Base-by-base conservation (phyloP, 2,329 filamentous ascomycete species). In the Aspergillus pseudoviridinutans region DNA sequence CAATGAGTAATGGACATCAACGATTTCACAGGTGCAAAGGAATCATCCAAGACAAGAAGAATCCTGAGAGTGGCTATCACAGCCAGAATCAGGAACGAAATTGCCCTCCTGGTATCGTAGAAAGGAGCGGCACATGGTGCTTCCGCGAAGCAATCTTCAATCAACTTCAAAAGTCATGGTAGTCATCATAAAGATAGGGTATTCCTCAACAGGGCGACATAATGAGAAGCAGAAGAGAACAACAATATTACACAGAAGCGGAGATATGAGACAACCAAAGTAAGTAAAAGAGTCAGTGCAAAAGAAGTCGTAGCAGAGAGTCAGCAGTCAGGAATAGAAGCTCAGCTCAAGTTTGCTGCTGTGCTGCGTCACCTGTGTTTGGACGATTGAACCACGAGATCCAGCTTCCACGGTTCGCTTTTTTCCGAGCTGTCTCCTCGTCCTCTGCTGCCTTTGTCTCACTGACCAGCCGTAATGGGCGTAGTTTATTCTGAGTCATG, bases 381-480 rank as follows among this genome's bases (percentile, higher is more conserved):
- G 71, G 66, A 28, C 74, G 73, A 55, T 76, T 77, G 61, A 79
- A 76, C 77, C 77, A 79, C 10, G 75, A 66, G 55, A 79, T 77
- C 77, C 77, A 79, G 69, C 77, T 79, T 58, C 69, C 73, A 49
- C 77, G 70, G 64, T 79, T 79, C 3, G 74, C 72, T 61, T 74
- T 78, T 68, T 77, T 78, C 55, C 74, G 72, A 35, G 74, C 74
- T 51, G 76, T 72, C 52, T 79, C 77, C 44, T 77, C 75, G 29
- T 77, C 75, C 32, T 75, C 73, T 5, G 68, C 63, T 25, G 66
- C 73, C 53, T 78, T 71, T 25, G 73, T 68, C 55, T 77, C 77
- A 53, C 74, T 77, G 63, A 97, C 92, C 29, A 99, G 81, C 17
- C 93, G 84, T 63, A 99, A 79, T 6, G 93, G 93, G 38, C 92